Evolutionary conservation across 495 filamentous ascomycete species (phyloP), one percentile per base, ranked within the genome.

Genomic region (Jackrogersella minutella): DNA sequence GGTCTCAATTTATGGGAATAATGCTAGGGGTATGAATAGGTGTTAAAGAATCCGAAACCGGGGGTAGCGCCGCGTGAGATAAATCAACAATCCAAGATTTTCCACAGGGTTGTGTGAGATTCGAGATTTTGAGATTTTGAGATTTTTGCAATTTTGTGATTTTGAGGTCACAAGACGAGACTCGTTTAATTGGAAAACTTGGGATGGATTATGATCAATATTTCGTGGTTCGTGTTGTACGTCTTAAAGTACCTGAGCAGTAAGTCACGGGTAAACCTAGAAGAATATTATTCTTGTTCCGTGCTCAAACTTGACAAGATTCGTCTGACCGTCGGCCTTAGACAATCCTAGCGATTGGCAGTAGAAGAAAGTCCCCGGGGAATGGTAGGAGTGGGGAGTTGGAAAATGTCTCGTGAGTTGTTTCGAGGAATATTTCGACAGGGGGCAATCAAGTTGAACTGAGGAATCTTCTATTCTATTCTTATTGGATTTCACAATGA

Each of bases 301-400:
- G 51, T 50, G 64, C 49, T 33, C 57, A 19, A 56, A n/a, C 47
- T 54, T 28, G 4, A 47, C 22, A 11, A 52, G 49, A 22, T 52
- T 68, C 59, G 65, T 63, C 65, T 68, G 65, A 68, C 65, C 65
- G 65, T 30, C 43, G 40, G 30, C 33, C 26, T 67, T 52, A 11
- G 17, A 5, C 6, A 17, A 14, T 52, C n/a, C 36, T 13, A 36
- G 34, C 50, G 40, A 54, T 33, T 36, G 16, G 39, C 17, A 37
- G 30, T 41, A 41, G 41, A 21, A 30, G 19, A 46, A n/a, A n/a
- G n/a, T n/a, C n/a, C n/a, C n/a, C n/a, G n/a, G n/a, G n/a, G n/a
- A n/a, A n/a, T n/a, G n/a, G 40, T 55, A 37, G 16, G 52, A 24
- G 64, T 68, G 64, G 64, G 58, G 64, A 53, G 52, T 8, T 6